Conservation (phyloP, 805 yeast species). For the Saccharomycopsis oosterbeekiorum region DNA sequence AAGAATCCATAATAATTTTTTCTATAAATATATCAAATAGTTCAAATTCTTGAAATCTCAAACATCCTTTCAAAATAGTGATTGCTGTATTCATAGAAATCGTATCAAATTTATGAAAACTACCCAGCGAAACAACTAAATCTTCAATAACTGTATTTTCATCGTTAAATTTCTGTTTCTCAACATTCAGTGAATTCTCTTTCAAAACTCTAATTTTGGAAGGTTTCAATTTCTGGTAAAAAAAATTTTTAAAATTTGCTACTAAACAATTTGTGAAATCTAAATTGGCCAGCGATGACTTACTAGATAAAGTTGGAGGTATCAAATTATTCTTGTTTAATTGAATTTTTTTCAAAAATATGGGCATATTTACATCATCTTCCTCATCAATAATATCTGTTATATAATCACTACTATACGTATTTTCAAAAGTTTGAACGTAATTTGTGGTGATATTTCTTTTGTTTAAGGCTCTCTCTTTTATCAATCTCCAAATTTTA, state of each 20-base stretch:
- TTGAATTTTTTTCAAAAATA: neutral
- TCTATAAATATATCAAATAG: neutral
- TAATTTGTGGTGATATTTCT: constrained; percentile 1
- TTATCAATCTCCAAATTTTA: neutral
- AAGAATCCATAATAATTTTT: constrained; percentile 1
- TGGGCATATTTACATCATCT: neutral
- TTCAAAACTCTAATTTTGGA: neutral
- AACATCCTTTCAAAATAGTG: neutral
- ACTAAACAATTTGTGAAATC: neutral
- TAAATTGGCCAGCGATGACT: neutral
- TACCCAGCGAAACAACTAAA: neutral
- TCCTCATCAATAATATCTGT: neutral
- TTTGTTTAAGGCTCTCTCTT: neutral
- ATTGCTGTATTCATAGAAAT: neutral
- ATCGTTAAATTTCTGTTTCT: neutral
- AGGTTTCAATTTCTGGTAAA: neutral
- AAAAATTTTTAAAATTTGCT: neutral
- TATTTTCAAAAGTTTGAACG: constrained; percentile 3
- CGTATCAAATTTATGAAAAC: neutral
- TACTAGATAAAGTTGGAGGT: neutral
- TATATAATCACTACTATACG: neutral
- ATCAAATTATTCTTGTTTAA: neutral
- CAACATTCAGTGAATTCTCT: neutral
- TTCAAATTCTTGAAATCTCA: neutral
- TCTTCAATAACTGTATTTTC: neutral